Percentiles rank a stretch among this genome's conserved stretches.
These are phyloP conservation scores for Exophiala lecanii-corni DNA, from an alignment of 2,329 filamentous ascomycete genomes.

Conservation along the genomic window DNA sequence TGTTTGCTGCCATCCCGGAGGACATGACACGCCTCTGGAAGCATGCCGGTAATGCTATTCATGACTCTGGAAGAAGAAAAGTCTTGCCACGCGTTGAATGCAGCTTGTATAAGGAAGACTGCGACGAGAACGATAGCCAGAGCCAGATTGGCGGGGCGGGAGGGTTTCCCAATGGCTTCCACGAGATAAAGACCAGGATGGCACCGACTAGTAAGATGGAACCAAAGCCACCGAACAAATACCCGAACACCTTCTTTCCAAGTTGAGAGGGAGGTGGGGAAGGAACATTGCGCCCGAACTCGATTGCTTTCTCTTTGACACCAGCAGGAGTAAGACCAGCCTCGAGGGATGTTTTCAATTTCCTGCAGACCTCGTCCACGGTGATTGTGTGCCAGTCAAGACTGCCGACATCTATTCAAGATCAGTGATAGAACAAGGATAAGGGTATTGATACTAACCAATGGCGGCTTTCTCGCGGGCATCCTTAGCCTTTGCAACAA, in stretches of 20 bases:
- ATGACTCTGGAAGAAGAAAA: slow-evolving; percentile 74
- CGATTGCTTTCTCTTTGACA: slow-evolving; percentile 48
- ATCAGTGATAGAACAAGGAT: slow-evolving; percentile 4
- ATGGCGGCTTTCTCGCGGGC: slow-evolving; percentile 28
- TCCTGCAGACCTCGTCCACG: slow-evolving; percentile 54
- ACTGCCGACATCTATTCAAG: slow-evolving; percentile 51
- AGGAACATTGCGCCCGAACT: slow-evolving; percentile 64
- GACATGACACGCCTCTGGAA: slow-evolving; percentile 67
- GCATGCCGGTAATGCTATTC: slow-evolving; percentile 73
- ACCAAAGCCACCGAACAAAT: slow-evolving; percentile 75
- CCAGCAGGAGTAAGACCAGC: slow-evolving; percentile 59
- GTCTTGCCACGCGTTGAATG: slow-evolving; percentile 67
- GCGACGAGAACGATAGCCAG: slow-evolving; percentile 67
- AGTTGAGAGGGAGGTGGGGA: slow-evolving; percentile 61
- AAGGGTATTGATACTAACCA: background rate
- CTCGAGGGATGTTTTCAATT: slow-evolving; percentile 53
- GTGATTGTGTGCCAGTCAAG: slow-evolving; percentile 65
- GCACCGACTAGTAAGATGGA: slow-evolving; percentile 63
- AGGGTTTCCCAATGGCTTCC: slow-evolving; percentile 71
- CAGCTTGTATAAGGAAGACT: slow-evolving; percentile 66
- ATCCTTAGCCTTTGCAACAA: slow-evolving; percentile 37
- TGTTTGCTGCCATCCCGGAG: slow-evolving; percentile 55
- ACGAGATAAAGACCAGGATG: slow-evolving; percentile 70
- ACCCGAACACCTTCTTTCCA: slow-evolving; percentile 56
- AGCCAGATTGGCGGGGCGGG: slow-evolving; percentile 64